Base-by-base conservation (phyloP, 2,329 filamentous ascomycete genomes). In the Fusarium bactridioides region DNA sequence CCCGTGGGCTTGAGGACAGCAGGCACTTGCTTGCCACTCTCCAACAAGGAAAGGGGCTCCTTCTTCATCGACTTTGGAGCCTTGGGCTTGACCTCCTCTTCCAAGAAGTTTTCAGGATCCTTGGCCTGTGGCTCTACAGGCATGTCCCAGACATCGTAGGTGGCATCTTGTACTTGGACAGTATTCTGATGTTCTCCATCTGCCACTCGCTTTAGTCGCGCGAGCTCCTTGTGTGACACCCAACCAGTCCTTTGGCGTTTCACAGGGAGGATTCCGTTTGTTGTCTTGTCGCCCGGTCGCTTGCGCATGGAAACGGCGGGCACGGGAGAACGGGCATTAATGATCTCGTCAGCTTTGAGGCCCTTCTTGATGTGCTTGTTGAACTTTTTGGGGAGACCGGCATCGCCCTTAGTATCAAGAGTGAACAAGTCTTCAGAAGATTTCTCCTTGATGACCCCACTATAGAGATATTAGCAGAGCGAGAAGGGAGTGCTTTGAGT, bases 311-410 rank as follows among this genome's bases (percentile, higher is more conserved):
- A 88, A 11, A 99, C 89, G 18, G 93, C 91, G 8, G 94, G 92
- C 13, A 98, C 88, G 18, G 91, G 91, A 40, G 95, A 98, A 70
- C 96, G 91, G 78, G 91, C 88, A 35, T 92, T 91, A 76, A 99
- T 91, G 72, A 99, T 98, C 79, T 98, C 93, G 80, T 99, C 95
- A 72, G 92, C 91, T 82, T 94, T 97, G 74, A 99, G 89, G 10
- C 88, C 87, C 84, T 97, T 98, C 79, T 91, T 89, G 73, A 86
- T 84, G 79, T 91, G 92, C 70, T 89, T 86, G 76, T 90, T 86
- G 70, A 88, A 83, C 78, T 91, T 92, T 77, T 87, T 87, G 62
- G 89, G 85, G 69, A 94, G 89, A 58, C 88, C 84, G 54, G 86
- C 83, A 77, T 94, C 92, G 69, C 95, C 94, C 54, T 86, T 86